Evolutionary conservation across 192 early-diverging fungal species (phyloP), one percentile per base, ranked within the genome.

Genomic region (Backusella mclennaniae): DNA sequence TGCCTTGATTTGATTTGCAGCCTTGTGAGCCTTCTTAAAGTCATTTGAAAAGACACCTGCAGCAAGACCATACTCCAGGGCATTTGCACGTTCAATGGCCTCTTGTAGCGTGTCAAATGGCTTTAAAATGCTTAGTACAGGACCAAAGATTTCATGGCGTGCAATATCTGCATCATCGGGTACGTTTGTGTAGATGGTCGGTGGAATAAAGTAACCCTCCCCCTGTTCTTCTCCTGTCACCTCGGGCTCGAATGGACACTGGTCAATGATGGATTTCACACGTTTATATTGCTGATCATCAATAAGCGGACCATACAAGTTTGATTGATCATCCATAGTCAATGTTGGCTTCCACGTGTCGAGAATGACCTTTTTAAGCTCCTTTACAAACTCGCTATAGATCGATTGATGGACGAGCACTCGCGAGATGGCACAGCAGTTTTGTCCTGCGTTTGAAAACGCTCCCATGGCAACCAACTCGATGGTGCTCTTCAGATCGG

Each of bases 401-500:
- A 94, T 78, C 19, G 82, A 79, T 75, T 86, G 87, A 56, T 94
- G 92, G 33, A 93, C 91, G 73, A 90, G 89, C 11, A 95, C 84
- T 0, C 93, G 82, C 52, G 92, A 90, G 42, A 91, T 78, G 3
- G 88, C 92, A 77, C 93, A 94, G 80, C 94, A 95, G 74, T 89
- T 90, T 83, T 95, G 93, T 0, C 93, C 92, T 3, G 89, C 81
- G 74, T 95, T 95, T 49, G 80, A 80, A 76, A 88, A 87, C 53
- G 85, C 84, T 3, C 87, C 87, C 67, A 78, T 75, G 4, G 82
- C 80, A 6, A 87, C 83, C 56, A 79, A 63, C 56, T 79, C 29
- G 35, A 81, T 87, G 1, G 86, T 84, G 35, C 80, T 74, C 21
- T 84, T 77, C 42, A 90, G 74, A 49, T 90, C 84, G 9, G 81